Conservation (phyloP, 805 yeast species). For the Alloascoidea hylecoeti region DNA sequence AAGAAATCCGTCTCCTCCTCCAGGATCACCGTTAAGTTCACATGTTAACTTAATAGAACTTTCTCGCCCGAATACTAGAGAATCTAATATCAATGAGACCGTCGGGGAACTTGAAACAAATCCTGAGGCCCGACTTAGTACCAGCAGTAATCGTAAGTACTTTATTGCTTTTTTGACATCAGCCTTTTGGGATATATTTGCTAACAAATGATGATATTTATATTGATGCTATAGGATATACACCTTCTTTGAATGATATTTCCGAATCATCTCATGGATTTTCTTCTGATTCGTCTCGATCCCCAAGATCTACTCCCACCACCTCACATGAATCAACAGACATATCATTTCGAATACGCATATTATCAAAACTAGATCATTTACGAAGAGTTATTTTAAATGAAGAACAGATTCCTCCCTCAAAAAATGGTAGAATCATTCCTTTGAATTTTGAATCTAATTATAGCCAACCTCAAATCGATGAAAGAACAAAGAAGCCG, state of each 20-base stretch:
- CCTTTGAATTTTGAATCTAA: conserved; percentile 39
- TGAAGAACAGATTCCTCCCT: conserved; percentile 29
- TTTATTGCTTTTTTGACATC: no score
- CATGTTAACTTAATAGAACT: background rate
- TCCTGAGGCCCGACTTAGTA: background rate
- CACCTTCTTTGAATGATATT: no score
- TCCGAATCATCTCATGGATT: background rate
- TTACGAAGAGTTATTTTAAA: conserved; percentile 29
- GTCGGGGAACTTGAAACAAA: background rate
- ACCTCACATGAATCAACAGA: background rate
- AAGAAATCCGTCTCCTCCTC: background rate
- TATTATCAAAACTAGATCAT: conserved; percentile 9
- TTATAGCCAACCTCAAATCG: conserved; percentile 26
- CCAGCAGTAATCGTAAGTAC: background rate
- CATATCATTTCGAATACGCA: conserved; percentile 2
- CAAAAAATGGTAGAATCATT: conserved; percentile 62
- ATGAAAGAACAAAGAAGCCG: conserved; percentile 52
- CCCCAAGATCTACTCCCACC: background rate
- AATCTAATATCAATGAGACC: background rate
- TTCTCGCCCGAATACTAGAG: background rate
- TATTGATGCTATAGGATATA: no score
- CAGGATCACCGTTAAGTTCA: background rate
- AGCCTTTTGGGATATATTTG: no score
- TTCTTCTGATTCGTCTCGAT: background rate
- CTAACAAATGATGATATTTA: no score